Evolutionary conservation across 148 eudicot genomes (phyloP), one percentile per base, ranked within the genome.

Genomic region (Amaranthus palmeri): DNA sequence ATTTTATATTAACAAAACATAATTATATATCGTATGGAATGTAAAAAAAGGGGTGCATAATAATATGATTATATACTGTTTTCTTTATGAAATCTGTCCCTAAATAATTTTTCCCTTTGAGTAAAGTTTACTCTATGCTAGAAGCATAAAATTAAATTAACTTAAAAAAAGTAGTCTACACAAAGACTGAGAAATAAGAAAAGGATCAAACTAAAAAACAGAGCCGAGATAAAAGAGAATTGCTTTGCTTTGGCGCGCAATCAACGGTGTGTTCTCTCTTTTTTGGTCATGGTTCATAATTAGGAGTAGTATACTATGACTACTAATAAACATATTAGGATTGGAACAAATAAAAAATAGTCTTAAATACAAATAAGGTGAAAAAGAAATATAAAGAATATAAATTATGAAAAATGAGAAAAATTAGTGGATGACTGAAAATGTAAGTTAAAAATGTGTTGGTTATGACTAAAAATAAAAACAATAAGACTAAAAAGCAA

Each of bases 171-270:
- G 53, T 52, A 14, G 25, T 5, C 4, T 3, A 0, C 10, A 18
- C 11, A 13, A n/a, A 61, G 5, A 40, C 46, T 12, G 65, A 69
- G n/a, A 45, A 61, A 53, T 4, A 0, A n/a, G 8, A 5, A 52
- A 18, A 18, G 14, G 36, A 25, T 25, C 36, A 49, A 41, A 10
- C 47, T 41, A 70, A 10, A 69, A 42, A 13, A 5, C 25, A 60
- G 49, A 6, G 47, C 40, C 25, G 9, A 8, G 64, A 56, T 7
- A 66, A 18, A 66, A 46, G 8, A 25, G n/a, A 15, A 12, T 41
- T 56, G 13, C 61, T 70, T 75, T 80, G 76, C 61, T 75, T 75
- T 80, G 76, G 61, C 74, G 79, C 74, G 77, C 50, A 69, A 77
- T 69, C 36, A 73, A 70, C 68, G 68, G 72, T 18, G 15, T 55